These are phyloP conservation scores for Pythium sp. DNA, from an alignment of 352 stramenopile species.

Conservation along the genomic window DNA sequence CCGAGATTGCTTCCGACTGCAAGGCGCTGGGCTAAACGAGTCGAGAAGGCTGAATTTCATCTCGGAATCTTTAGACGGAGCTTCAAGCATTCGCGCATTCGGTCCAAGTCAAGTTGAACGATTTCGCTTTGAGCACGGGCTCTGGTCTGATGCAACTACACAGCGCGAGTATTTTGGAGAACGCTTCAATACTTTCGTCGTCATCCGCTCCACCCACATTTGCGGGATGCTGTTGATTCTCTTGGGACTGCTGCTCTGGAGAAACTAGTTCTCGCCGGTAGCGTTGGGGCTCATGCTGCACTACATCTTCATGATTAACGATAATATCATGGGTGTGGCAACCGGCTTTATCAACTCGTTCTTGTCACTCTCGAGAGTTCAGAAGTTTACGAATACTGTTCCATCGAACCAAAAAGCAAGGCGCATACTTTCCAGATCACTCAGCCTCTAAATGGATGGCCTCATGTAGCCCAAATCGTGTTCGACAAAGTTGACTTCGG, in stretches of 20 bases:
- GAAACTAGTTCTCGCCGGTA: background rate
- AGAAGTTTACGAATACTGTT: background rate
- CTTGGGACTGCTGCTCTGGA: too few species aligned
- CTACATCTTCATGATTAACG: conserved; percentile 3
- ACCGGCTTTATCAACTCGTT: background rate
- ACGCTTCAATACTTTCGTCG: too few species aligned
- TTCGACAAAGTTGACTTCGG: conserved; percentile 36
- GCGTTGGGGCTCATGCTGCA: background rate
- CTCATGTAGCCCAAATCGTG: conserved; percentile 29
- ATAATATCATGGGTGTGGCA: background rate
- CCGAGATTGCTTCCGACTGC: background rate
- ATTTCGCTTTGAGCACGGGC: background rate
- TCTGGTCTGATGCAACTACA: too few species aligned
- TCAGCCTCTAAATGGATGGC: conserved; percentile 21
- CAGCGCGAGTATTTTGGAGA: too few species aligned
- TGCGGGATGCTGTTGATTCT: too few species aligned
- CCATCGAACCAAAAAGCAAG: background rate
- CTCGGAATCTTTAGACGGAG: background rate
- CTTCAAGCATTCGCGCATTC: background rate
- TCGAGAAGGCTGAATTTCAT: background rate
- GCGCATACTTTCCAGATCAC: background rate
- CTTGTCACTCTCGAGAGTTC: background rate
- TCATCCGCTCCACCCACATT: too few species aligned
- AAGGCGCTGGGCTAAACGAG: background rate
- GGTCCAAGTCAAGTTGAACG: conserved; percentile 3